These are phyloP conservation scores for Naganishia vishniacii DNA, from an alignment of 768 basidiomycete species.

Conservation along the genomic window DNA sequence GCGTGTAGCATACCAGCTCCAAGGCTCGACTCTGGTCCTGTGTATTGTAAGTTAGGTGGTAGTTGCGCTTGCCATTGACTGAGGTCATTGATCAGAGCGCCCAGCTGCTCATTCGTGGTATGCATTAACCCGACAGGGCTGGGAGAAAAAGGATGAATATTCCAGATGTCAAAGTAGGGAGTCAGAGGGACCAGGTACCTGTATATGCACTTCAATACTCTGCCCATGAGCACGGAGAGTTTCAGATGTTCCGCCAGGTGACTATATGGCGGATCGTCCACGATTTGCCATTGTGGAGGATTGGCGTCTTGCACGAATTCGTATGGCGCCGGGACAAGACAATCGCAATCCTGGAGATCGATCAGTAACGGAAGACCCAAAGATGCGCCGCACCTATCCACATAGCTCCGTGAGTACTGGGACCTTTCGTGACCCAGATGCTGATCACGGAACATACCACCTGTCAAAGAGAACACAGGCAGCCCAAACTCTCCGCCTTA, in stretches of 20 bases:
- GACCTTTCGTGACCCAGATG: not conserved
- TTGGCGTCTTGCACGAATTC: slow-evolving; percentile 51
- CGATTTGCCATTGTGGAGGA: slow-evolving; percentile 55
- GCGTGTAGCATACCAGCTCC: slow-evolving; percentile 78
- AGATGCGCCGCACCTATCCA: slow-evolving; percentile 68
- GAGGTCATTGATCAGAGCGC: slow-evolving; percentile 50
- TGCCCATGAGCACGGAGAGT: slow-evolving; percentile 81
- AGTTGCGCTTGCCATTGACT: slow-evolving; percentile 71
- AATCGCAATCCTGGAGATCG: slow-evolving; percentile 93
- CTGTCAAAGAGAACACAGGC: slow-evolving; percentile 90
- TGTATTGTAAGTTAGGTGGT: slow-evolving; percentile 71
- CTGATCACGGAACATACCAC: slow-evolving; percentile 59
- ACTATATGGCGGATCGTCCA: slow-evolving; percentile 31
- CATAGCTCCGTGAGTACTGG: not conserved
- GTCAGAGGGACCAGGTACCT: slow-evolving; percentile 54
- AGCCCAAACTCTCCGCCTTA: slow-evolving; percentile 85
- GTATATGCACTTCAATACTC: slow-evolving; percentile 88
- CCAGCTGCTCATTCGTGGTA: slow-evolving; percentile 73
- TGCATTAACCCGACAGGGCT: slow-evolving; percentile 82
- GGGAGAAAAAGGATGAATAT: slow-evolving; percentile 8
- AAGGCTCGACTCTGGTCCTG: slow-evolving; percentile 62
- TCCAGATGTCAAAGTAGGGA: not conserved
- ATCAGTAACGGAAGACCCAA: slow-evolving; percentile 95
- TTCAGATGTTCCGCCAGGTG: slow-evolving; percentile 90
- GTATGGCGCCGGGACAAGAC: slow-evolving; percentile 81